These are phyloP conservation scores for Picea glauca DNA, from an alignment of 75 land plant genomes.

Conservation along the genomic window DNA sequence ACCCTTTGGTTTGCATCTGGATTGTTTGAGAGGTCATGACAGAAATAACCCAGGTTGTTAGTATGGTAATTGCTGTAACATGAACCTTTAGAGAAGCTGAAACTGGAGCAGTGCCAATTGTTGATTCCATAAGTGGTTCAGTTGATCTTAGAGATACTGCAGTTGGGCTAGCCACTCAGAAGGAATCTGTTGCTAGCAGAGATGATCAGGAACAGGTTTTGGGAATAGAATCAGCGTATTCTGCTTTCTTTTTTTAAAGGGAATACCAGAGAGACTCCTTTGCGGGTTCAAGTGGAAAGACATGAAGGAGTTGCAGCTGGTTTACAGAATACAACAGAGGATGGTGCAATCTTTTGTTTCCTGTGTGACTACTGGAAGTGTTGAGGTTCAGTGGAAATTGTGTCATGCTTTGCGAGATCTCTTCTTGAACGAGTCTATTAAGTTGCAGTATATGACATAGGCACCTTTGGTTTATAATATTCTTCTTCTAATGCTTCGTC, in stretches of 20 bases:
- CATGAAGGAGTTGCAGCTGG: neutral
- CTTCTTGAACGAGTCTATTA: constrained; percentile 71
- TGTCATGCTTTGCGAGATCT: constrained; percentile 95
- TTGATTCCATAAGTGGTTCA: neutral
- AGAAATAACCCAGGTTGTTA: too few relatives aligned
- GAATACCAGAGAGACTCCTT: neutral
- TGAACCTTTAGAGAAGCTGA: neutral
- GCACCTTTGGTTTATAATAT: constrained; percentile 81
- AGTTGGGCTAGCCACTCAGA: neutral
- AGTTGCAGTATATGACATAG: constrained; percentile 65
- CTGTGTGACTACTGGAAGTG: constrained; percentile 97
- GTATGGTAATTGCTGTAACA: too few relatives aligned
- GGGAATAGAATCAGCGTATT: neutral
- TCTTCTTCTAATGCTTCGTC: constrained; percentile 76
- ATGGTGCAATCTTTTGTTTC: constrained; percentile 94
- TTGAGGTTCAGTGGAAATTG: constrained; percentile 99
- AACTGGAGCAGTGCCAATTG: neutral
- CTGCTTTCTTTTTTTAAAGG: neutral
- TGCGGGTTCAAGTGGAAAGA: neutral
- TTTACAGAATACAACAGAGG: constrained; percentile 11
- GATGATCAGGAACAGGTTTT: neutral
- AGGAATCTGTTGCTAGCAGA: neutral
- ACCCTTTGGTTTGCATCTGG: too few relatives aligned
- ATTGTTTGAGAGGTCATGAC: too few relatives aligned
- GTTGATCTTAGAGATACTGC: neutral